Evolutionary conservation across 495 filamentous ascomycete species (phyloP), one percentile per base, ranked within the genome.

Genomic region (Cercophora samala): DNA sequence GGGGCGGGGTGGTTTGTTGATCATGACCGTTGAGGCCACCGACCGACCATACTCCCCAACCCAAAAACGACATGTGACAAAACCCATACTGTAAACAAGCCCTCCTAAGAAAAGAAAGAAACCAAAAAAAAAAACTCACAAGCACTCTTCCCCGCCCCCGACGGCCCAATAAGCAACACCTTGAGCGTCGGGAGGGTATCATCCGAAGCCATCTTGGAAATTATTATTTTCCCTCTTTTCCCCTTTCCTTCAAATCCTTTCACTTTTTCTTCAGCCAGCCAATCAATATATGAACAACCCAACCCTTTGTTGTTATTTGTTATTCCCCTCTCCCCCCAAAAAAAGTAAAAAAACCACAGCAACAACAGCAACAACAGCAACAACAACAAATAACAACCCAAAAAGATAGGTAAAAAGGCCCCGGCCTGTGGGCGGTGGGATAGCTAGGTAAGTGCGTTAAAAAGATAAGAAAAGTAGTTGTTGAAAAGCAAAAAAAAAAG

Each of bases 91-190:
- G 2, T 29, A 42, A 53, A 58, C 54, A 32, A 23, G 22, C n/a
- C n/a, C n/a, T n/a, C n/a, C n/a, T n/a, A n/a, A n/a, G 1, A 21
- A 25, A 46, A 55, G 24, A 26, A 54, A 24, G 22, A 58, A 54
- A 64, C 19, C 21, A 13, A 55, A 56, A 54, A 29, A 21, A 22
- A 24, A 64, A 37, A 76, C 83, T 72, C 75, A 85, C 84, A 72
- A 65, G 83, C 83, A 29, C 81, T 82, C 73, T 86, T 86, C 59
- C 84, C 84, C 22, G 79, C 82, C 58, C 82, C 81, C 51, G 83
- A 85, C 25, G 82, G 80, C 25, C 84, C 84, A 72, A 85, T 82
- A 67, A 85, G 72, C 64, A 86, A 65, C 56, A 86, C 75, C 79
- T 85, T 85, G 63, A 86, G 76, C 42, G 80, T 79, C 56, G 83